Evolutionary conservation across 2,329 filamentous ascomycete genomes (phyloP).

Genomic region (Colletotrichum noveboracense): DNA sequence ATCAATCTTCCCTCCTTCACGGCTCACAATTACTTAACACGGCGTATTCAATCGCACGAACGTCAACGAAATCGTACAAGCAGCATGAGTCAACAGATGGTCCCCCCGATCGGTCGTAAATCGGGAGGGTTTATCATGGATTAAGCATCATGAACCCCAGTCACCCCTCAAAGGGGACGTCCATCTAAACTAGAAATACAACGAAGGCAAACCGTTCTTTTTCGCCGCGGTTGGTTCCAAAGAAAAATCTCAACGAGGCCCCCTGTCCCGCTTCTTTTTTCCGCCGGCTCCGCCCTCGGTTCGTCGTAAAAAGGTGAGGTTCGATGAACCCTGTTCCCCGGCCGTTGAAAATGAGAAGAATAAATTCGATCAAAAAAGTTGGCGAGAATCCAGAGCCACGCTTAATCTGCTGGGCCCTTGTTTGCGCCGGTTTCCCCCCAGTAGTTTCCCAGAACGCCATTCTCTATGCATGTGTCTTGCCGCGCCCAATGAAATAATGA

Average conservation of each 20-base stretch:
- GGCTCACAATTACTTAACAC: rapidly evolving
- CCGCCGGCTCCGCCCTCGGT: background rate
- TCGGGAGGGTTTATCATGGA: background rate
- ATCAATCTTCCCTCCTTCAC: background rate
- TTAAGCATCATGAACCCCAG: background rate
- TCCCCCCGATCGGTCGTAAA: background rate
- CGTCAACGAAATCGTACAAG: background rate
- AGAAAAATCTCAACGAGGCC: background rate
- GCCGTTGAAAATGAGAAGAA: background rate
- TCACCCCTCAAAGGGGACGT: background rate
- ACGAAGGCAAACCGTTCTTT: background rate
- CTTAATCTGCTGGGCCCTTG: background rate
- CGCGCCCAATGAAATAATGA: background rate
- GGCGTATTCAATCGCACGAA: background rate
- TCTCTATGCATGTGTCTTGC: conserved; percentile 19
- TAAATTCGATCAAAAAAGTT: background rate
- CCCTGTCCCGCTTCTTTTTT: background rate
- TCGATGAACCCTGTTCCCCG: background rate
- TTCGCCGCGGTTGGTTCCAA: background rate
- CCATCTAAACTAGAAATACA: conserved; percentile 19
- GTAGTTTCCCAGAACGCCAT: background rate
- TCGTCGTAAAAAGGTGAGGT: background rate
- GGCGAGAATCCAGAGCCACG: background rate
- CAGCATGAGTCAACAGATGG: background rate
- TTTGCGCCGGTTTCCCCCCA: background rate